Percentiles rank a stretch among this genome's conserved stretches.
Conservation (phyloP, 2,329 filamentous ascomycete genomes). For the Dactylellina cionopaga region DNA sequence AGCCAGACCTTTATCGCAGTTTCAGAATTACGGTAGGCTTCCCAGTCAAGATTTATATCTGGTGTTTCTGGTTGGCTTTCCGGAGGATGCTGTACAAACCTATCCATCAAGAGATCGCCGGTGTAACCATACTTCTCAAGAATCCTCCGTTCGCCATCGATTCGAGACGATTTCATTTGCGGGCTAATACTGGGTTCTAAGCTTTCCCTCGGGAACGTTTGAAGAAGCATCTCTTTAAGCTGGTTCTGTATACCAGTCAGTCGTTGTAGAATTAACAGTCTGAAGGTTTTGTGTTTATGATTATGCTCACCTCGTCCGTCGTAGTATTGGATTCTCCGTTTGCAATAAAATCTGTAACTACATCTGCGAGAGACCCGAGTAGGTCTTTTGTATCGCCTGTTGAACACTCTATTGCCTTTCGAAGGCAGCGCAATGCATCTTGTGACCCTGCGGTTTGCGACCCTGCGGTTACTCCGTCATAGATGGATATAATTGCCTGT, state of each 20-base stretch:
- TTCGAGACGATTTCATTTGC: constrained; percentile 21
- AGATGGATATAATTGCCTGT: constrained; percentile 33
- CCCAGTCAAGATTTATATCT: constrained; percentile 5
- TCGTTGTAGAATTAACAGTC: too few species aligned
- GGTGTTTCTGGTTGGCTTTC: neutral
- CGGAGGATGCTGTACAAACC: constrained; percentile 3
- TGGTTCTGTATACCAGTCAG: neutral
- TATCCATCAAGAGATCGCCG: constrained; percentile 11
- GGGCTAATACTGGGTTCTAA: constrained; percentile 5
- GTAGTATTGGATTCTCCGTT: too few species aligned
- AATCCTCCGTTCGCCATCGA: constrained; percentile 21
- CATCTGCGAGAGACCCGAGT: constrained; percentile 17
- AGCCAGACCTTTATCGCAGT: constrained; percentile 30
- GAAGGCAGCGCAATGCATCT: too few species aligned
- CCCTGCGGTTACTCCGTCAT: too few species aligned
- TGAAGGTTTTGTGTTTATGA: too few species aligned
- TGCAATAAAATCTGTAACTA: too few species aligned
- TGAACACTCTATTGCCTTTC: constrained; percentile 11
- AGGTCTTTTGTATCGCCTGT: constrained; percentile 1
- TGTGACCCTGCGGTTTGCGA: too few species aligned
- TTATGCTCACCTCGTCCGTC: too few species aligned
- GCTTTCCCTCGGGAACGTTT: constrained; percentile 7
- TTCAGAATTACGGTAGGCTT: constrained; percentile 9
- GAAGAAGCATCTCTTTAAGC: constrained; percentile 27
- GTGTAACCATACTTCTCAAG: constrained; percentile 22